Percentiles rank a stretch among this genome's conserved stretches.
These are phyloP conservation scores for Neurospora sp. DNA, from an alignment of 495 filamentous ascomycete genomes.

Conservation along the genomic window DNA sequence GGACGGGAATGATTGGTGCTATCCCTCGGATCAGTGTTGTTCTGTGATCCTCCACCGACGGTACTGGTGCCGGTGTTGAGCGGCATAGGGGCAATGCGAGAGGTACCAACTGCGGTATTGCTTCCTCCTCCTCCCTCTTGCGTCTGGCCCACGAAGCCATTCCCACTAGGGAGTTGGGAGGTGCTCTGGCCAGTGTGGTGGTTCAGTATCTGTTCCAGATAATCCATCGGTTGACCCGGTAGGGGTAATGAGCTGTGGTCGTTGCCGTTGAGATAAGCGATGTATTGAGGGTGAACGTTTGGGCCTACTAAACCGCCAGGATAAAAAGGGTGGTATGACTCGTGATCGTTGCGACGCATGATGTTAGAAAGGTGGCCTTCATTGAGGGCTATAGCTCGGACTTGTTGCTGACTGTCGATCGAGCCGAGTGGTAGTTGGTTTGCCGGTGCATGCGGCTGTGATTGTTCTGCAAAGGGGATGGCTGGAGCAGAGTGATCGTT, in stretches of 20 bases:
- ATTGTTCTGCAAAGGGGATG: not conserved
- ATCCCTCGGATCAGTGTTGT: not conserved
- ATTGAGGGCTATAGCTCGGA: not conserved
- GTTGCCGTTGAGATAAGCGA: not conserved
- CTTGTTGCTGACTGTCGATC: not conserved
- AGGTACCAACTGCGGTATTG: not conserved
- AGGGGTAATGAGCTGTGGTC: not conserved
- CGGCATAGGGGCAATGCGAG: not conserved
- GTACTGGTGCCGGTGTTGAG: not conserved
- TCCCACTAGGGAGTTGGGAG: not conserved
- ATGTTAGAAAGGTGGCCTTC: not conserved
- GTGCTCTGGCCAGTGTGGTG: not conserved
- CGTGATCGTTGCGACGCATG: too few relatives aligned
- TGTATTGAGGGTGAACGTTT: not conserved
- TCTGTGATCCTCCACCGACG: not conserved
- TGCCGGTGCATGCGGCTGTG: not conserved
- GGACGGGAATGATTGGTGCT: not conserved
- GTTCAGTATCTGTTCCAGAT: not conserved
- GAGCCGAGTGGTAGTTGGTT: not conserved
- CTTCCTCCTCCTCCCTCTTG: not conserved
- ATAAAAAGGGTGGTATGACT: not conserved
- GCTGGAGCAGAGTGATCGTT: not conserved
- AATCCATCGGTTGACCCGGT: not conserved
- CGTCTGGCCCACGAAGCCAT: too few relatives aligned
- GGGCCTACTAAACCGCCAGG: not conserved